Conservation (phyloP, 805 yeast genomes). For the Candida caryicola region DNA sequence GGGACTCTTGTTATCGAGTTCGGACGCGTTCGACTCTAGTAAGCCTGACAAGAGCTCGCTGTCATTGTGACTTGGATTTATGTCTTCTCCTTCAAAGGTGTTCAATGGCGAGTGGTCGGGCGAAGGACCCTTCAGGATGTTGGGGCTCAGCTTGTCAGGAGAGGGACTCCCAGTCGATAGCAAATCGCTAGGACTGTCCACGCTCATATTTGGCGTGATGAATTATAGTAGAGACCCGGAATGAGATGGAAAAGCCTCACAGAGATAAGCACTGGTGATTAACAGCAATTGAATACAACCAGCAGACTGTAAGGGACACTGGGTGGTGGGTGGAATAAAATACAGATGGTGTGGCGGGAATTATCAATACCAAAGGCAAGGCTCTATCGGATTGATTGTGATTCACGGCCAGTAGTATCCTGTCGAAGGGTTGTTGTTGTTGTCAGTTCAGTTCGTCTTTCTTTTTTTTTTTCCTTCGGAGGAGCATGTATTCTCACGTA, state of each 20-base stretch:
- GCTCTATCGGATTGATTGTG: not conserved
- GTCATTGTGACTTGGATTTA: not conserved
- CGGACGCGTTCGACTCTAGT: not conserved
- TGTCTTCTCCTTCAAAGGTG: not conserved
- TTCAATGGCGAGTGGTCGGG: not conserved
- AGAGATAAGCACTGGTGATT: not conserved
- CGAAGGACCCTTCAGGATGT: not conserved
- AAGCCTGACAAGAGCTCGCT: conserved; percentile 5
- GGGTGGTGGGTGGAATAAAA: not conserved
- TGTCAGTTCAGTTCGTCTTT: not conserved
- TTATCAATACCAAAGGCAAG: not conserved
- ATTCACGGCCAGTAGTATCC: not conserved
- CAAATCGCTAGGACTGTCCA: not conserved
- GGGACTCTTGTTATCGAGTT: not conserved
- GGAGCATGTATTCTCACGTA: not conserved
- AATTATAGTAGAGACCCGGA: not conserved
- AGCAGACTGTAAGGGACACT: too few species aligned
- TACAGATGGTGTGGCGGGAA: not conserved
- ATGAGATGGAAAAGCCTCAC: not conserved
- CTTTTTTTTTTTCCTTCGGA: not conserved
- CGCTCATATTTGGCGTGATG: not conserved
- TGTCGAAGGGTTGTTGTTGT: not conserved
- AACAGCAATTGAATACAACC: not conserved
- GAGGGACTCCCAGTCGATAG: not conserved
- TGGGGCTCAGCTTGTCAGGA: not conserved